Conservation (phyloP, 305 asterid species). For the Solanum hybrid region DNA sequence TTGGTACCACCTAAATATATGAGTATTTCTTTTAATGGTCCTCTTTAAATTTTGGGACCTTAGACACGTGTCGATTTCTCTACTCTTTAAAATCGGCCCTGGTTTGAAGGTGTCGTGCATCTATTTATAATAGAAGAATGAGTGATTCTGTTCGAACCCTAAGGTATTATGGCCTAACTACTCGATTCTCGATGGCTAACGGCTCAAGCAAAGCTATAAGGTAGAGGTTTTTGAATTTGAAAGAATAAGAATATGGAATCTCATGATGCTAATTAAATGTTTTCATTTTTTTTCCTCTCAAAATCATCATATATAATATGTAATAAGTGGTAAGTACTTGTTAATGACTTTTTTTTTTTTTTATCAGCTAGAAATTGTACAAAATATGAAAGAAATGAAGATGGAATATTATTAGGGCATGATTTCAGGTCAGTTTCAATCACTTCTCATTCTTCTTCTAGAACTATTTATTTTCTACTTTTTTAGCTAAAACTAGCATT, state of each 20-base stretch:
- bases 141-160: not conserved
- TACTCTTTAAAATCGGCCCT: not conserved
- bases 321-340: too few species aligned
- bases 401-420: not conserved
- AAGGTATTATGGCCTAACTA: not conserved
- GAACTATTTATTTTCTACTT: not conserved
- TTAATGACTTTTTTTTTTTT: too few species aligned
- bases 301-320: too few species aligned
- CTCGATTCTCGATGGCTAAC: not conserved
- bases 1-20: not conserved
- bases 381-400: not conserved
- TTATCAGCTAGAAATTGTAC: not conserved
- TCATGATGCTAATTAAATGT: too few species aligned
- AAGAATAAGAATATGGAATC: not conserved
- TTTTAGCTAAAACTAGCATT: not conserved
- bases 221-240: not conserved
- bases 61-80: not conserved
- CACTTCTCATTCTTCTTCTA: not conserved
- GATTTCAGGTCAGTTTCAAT: not conserved
- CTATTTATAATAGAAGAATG: not conserved
- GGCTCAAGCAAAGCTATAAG: not conserved
- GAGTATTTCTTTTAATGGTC: not conserved
- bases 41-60: not conserved
- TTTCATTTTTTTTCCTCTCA: too few species aligned
- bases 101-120: not conserved